Evolutionary conservation across 768 basidiomycete species (phyloP).

Genomic region (Scleroderma citrinum): DNA sequence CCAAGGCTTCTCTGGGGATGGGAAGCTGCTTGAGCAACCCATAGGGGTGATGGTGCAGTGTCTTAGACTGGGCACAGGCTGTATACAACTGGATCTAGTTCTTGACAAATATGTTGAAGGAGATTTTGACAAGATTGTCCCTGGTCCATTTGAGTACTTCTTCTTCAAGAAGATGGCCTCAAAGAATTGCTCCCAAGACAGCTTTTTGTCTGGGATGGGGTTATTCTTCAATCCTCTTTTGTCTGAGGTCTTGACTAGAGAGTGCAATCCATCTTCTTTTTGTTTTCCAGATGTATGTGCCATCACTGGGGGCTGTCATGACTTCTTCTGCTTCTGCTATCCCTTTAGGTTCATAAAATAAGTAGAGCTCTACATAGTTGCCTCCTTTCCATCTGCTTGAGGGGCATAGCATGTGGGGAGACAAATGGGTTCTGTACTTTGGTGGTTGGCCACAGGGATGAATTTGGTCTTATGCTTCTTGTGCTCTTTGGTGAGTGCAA

Average conservation of each 20-base stretch:
- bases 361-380: background rate
- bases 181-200: conserved; percentile 1
- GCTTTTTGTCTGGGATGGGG: background rate
- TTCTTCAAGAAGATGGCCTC: background rate
- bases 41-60: too few relatives aligned
- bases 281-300: background rate
- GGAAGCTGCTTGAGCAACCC: too few relatives aligned
- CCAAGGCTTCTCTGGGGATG: too few relatives aligned
- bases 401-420: background rate
- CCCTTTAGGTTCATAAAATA: conserved; percentile 4
- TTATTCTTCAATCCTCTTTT: background rate
- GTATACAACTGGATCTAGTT: too few relatives aligned
- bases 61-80: too few relatives aligned
- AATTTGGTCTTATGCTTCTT: conserved; percentile 4
- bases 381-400: background rate
- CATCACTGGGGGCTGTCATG: background rate
- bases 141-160: background rate
- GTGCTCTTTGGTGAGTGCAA: background rate
- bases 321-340: background rate
- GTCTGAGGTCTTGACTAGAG: background rate
- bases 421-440: background rate
- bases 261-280: background rate
- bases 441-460: background rate
- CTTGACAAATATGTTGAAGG: too few relatives aligned
- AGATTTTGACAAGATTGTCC: background rate